Evolutionary conservation across 2,329 filamentous ascomycete genomes (phyloP).

Genomic region (Aspergillus pseudotamarii): DNA sequence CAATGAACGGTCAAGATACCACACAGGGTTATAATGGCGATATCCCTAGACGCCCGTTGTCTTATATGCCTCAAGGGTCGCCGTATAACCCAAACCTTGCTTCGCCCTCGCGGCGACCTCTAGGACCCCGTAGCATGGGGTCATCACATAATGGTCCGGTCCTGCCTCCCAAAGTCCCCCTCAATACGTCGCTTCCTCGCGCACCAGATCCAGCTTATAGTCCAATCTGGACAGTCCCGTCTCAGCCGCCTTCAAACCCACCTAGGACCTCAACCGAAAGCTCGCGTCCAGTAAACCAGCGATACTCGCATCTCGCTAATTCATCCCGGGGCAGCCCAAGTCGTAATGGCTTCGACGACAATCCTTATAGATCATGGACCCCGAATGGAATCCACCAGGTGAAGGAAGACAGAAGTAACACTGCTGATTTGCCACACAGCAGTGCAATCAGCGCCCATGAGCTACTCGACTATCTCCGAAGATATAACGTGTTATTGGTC

Average conservation of each 20-base stretch:
- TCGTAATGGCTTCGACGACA: slow-evolving; percentile 39
- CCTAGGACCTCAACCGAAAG: slow-evolving; percentile 47
- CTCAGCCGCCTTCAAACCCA: slow-evolving; percentile 40
- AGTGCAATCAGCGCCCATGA: slow-evolving; percentile 69
- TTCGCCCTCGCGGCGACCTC: slow-evolving; percentile 33
- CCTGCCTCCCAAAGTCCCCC: slow-evolving; percentile 48
- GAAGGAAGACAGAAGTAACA: slow-evolving; percentile 45
- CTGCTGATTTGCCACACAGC: slow-evolving; percentile 56
- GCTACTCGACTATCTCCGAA: slow-evolving; percentile 69
- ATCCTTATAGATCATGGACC: slow-evolving; percentile 48
- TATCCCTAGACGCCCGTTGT: slow-evolving; percentile 26
- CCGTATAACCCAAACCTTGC: slow-evolving; percentile 20
- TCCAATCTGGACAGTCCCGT: slow-evolving; percentile 46
- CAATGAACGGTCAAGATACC: slow-evolving; percentile 15
- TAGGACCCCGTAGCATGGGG: slow-evolving; percentile 49
- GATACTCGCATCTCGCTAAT: slow-evolving; percentile 39
- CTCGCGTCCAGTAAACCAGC: slow-evolving; percentile 39
- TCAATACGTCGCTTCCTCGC: slow-evolving; percentile 46
- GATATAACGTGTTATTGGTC: slow-evolving; percentile 73
- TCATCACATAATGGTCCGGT: slow-evolving; percentile 36
- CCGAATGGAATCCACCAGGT: slow-evolving; percentile 44
- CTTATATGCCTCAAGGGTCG: slow-evolving; percentile 24
- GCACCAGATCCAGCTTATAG: slow-evolving; percentile 54
- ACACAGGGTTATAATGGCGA: slow-evolving; percentile 22
- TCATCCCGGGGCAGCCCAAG: slow-evolving; percentile 39